Conservation (phyloP, 176 grass and related monocot genomes). For the Triticum dicoccoides region DNA sequence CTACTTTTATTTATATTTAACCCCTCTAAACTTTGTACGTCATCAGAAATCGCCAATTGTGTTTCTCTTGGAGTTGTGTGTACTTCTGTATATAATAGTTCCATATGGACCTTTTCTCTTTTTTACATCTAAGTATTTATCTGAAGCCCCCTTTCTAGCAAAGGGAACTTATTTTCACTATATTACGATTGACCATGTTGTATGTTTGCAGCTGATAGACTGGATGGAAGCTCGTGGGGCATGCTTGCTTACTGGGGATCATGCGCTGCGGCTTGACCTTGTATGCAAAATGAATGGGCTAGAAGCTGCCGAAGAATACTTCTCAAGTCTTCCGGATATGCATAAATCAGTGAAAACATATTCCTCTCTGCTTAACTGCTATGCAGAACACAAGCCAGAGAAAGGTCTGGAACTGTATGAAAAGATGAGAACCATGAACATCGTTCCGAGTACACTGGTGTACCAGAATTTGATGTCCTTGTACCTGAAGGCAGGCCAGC, state of each 20-base stretch:
- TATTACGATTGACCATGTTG: neutral
- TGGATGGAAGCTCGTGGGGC: conserved; percentile 48
- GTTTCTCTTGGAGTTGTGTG: neutral
- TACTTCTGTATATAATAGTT: neutral
- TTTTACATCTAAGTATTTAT: neutral
- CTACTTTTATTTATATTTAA: too few species aligned
- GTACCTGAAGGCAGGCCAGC: conserved; percentile 28
- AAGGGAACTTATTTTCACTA: neutral
- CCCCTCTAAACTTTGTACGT: neutral
- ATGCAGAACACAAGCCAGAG: conserved; percentile 23
- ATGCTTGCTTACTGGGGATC: conserved; percentile 18
- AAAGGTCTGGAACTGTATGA: conserved; percentile 43
- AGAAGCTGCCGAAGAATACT: conserved; percentile 54
- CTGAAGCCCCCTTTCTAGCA: neutral
- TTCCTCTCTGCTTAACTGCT: conserved; percentile 41
- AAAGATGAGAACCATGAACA: conserved; percentile 37
- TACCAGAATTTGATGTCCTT: conserved; percentile 56
- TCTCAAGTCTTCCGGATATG: conserved; percentile 38
- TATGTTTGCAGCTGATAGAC: conserved; percentile 44
- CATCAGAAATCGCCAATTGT: neutral
- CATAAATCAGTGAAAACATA: conserved; percentile 33
- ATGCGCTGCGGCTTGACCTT: conserved; percentile 49
- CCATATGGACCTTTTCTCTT: neutral
- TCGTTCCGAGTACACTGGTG: conserved; percentile 8
- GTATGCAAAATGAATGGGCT: conserved; percentile 39